Conservation (phyloP, 306 rosid genomes). For the Acacia confusa region DNA sequence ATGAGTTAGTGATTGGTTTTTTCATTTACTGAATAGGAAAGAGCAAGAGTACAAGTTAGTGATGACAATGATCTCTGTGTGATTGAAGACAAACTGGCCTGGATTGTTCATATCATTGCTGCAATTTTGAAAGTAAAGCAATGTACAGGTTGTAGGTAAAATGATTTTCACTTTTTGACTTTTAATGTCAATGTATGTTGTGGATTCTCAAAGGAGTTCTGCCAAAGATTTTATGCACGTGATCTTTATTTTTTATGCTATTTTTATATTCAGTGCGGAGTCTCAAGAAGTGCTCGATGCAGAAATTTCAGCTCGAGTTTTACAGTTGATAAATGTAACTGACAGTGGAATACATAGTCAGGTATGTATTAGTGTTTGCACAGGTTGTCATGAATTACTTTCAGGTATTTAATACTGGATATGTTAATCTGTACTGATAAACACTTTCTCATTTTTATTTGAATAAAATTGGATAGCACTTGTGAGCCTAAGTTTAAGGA, state of each 20-base stretch:
- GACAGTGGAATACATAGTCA: constrained; percentile 93
- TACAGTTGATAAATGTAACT: constrained; percentile 84
- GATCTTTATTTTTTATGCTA: constrained; percentile 20
- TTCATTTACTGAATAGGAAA: constrained; percentile 63
- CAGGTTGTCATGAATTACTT: constrained; percentile 7
- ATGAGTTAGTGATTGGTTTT: constrained; percentile 30
- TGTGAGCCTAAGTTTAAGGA: not conserved
- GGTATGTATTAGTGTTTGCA: constrained; percentile 49
- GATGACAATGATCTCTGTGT: constrained; percentile 76
- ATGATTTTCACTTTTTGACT: constrained; percentile 24
- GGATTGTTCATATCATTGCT: constrained; percentile 97
- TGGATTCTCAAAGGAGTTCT: constrained; percentile 1
- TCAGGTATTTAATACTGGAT: constrained; percentile 6
- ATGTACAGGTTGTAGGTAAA: constrained; percentile 90
- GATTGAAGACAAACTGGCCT: constrained; percentile 92
- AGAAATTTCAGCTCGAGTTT: constrained; percentile 94
- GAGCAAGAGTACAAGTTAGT: constrained; percentile 76
- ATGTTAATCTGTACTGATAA: constrained; percentile 6
- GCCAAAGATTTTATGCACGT: constrained; percentile 14
- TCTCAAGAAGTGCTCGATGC: constrained; percentile 97
- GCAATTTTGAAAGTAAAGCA: constrained; percentile 90
- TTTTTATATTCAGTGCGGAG: constrained; percentile 65
- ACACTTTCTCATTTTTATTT: not conserved
- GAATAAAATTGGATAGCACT: not conserved
- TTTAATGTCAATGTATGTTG: constrained; percentile 16